Percentiles rank a stretch among this genome's conserved stretches.
Evolutionary conservation across 1,139 yeast species (phyloP).

Genomic region (Geotrichum europaeum): DNA sequence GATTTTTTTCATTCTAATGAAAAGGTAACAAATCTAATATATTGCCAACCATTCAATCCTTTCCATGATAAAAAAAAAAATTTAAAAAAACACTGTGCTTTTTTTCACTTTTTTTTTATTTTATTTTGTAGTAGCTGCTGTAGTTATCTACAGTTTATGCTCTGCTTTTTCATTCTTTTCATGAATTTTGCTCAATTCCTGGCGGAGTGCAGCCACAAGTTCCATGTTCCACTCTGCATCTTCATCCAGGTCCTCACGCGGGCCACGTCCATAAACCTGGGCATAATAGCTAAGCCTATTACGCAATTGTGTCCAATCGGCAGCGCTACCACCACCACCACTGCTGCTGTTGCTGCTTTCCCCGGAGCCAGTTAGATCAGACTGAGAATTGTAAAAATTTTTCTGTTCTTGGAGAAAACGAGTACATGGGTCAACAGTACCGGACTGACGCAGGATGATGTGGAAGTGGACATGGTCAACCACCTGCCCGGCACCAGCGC

Average conservation of each 20-base stretch:
- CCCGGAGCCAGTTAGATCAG: not conserved
- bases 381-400: not conserved
- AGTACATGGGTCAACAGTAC: not conserved
- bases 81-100: no score
- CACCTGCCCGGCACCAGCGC: slow-evolving; percentile 78
- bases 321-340: not conserved
- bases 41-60: no score
- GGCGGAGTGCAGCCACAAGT: slow-evolving; percentile 19
- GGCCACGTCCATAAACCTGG: slow-evolving; percentile 31
- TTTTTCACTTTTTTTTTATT: no score
- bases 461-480: slow-evolving; percentile 93
- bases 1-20: no score
- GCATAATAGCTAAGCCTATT: slow-evolving; percentile 24
- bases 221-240: slow-evolving; percentile 21
- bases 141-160: not conserved
- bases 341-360: no score
- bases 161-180: not conserved
- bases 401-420: not conserved
- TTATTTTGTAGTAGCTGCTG: no score
- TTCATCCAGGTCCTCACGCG: slow-evolving; percentile 29
- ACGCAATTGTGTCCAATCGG: slow-evolving; percentile 14
- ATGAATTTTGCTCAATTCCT: not conserved
- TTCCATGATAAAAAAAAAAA: no score
- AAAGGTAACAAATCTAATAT: no score
- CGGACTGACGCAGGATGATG: slow-evolving; percentile 27